A percentile compares a stretch with the other conserved stretches of the same genome.
Evolutionary conservation across 306 rosid species (phyloP).

Genomic region (Castanopsis chinensis): DNA sequence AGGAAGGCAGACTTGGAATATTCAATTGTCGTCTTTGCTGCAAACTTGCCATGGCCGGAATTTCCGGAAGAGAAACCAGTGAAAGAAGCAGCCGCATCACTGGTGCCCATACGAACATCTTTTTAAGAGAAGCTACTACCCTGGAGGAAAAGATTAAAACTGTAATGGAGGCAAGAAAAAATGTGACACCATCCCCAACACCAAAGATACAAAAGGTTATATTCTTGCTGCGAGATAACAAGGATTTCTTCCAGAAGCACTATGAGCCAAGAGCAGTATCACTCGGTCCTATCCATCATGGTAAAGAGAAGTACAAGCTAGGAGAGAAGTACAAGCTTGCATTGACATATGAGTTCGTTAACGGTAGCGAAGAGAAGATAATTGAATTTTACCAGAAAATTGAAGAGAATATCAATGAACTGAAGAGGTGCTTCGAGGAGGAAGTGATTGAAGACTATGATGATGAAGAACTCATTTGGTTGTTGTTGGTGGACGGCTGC

Average conservation of each 20-base stretch:
- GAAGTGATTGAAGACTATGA: neutral
- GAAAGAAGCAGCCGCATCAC: neutral
- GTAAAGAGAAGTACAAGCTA: neutral
- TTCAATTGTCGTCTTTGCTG: too few species aligned
- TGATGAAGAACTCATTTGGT: slow-evolving; percentile 1
- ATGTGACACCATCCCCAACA: neutral
- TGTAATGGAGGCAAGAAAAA: neutral
- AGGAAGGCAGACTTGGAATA: neutral
- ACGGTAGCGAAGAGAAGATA: rapidly evolving
- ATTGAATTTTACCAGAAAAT: neutral
- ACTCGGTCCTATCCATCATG: slow-evolving; percentile 27
- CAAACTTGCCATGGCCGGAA: neutral
- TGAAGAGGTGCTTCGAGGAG: slow-evolving; percentile 10
- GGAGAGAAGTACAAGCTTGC: slow-evolving; percentile 6
- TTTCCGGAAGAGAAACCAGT: neutral
- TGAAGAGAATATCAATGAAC: neutral
- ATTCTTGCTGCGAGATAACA: neutral
- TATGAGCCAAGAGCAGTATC: slow-evolving; percentile 14
- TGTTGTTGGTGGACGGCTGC: slow-evolving; percentile 30
- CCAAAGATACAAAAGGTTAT: slow-evolving; percentile 22
- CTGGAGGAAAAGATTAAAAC: neutral
- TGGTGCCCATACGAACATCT: neutral
- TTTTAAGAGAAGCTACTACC: neutral
- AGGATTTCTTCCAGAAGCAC: neutral
- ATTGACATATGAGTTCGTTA: neutral